Evolutionary conservation across 2,329 filamentous ascomycete genomes (phyloP), one percentile per base, ranked within the genome.

Genomic region (Colletotrichum truncatum): DNA sequence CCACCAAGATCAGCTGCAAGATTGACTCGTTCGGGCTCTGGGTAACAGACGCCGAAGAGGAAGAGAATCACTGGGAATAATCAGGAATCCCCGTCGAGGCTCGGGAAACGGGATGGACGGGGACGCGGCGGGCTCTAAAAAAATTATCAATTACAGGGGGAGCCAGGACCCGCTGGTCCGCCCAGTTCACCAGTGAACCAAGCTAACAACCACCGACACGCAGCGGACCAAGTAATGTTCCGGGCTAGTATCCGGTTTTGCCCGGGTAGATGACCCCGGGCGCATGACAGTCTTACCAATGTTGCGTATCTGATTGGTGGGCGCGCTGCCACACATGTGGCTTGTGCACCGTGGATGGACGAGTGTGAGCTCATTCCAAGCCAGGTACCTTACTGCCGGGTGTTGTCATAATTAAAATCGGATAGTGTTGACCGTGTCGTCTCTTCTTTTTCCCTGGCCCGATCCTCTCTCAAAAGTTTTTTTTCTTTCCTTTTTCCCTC

Each of bases 361-460:
- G 36, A 60, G 49, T 41, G 45, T 75, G 73, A 75, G 73, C 73
- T 75, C 73, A 75, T 75, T 70, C 64, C 66, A 45, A 48, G 53
- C 46, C 39, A 51, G 36, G 43, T 57, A 26, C 62, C 60, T 56
- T 52, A 54, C 66, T 68, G 65, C 66, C 66, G 63, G 71, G 72
- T 73, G 76, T 78, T 80, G 77, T 74, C 77, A 78, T 80, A 77
- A 78, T 80, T 56, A 75, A 78, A 77, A 70, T 72, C 76, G 77
- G 77, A 70, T 70, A 67, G 64, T 67, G 65, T 66, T 63, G 49
- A 58, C 52, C 64, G 69, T 69, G 63, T 68, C 67, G 66, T 64
- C 71, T 71, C 70, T 70, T 71, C 71, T 67, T 67, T 71, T 67
- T 70, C 55, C 67, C 69, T 64, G 59, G 63, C 65, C 67, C 63